Base-by-base conservation (phyloP, 2,329 filamentous ascomycete species). In the Mariannaea elegans region DNA sequence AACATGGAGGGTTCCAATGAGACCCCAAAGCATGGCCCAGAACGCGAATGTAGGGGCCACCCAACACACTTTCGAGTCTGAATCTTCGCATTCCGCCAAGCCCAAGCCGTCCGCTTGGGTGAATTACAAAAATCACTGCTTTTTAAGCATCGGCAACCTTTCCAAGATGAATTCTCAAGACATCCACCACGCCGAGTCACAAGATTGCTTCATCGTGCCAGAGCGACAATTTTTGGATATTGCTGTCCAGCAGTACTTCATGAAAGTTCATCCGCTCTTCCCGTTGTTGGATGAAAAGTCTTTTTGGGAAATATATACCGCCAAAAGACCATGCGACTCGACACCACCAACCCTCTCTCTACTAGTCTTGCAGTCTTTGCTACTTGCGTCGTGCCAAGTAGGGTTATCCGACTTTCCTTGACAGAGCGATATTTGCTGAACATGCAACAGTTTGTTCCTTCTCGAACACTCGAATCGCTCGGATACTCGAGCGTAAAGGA, bases 211-310 rank as follows among this genome's bases (percentile, higher is more conserved):
- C 3, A 75, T 76, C 18, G 71, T 84, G 8, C 82, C 81, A 0
- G 77, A 73, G 0, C 72, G 75, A 18, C 59, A 71, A 1, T 71
- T 80, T 1, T 69, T 83, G 0, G 78, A 82, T 50, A 79, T 81
- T 50, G 82, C 84, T 59, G 73, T 84, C 7, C 76, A 80, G 64
- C 77, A 81, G 51, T 82, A 81, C 62, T 82, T 81, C 55, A 67
- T 81, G 14, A 77, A 81, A 49, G 77, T 81, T 18, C 80, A 82
- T 56, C 78, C 79, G 1, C 64, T 80, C 23, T 69, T 81, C 24
- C 80, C 80, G 1, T 67, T 81, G 23, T 58, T 81, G 23, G 75
- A 81, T 48, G 78, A 84, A 65, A 79, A 78, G 1, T 76, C 81
- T 39, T 62, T 66, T 27, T 66, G 63, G 64, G 50, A 57, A 4